Conservation (phyloP, 129 eudicot species). For the Flaveria robusta region DNA sequence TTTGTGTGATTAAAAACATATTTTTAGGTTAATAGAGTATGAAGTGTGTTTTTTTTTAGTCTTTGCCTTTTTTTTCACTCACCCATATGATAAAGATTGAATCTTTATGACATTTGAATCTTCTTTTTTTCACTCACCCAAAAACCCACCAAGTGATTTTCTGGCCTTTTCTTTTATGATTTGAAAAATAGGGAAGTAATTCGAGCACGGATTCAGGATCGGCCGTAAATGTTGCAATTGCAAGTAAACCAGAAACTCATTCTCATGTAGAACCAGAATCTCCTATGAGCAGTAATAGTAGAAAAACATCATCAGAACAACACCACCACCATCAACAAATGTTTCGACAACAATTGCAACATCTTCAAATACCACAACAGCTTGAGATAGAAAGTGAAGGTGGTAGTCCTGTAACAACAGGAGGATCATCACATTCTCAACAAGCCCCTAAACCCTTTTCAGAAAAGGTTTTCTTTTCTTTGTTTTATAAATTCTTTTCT, state of each 20-base stretch:
- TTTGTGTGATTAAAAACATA: neutral
- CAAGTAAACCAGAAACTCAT: constrained; percentile 44
- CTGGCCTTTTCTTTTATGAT: constrained; percentile 35
- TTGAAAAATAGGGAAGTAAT: constrained; percentile 55
- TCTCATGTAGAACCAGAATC: constrained; percentile 63
- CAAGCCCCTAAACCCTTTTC: constrained; percentile 51
- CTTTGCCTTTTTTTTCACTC: too few species aligned
- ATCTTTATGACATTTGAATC: constrained; percentile 1
- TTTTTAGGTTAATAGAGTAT: too few species aligned
- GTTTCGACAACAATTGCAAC: constrained; percentile 47
- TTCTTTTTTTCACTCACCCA: too few species aligned
- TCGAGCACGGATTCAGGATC: constrained; percentile 82
- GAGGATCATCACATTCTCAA: constrained; percentile 62
- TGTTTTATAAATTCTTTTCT: neutral
- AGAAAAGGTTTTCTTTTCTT: constrained; percentile 58
- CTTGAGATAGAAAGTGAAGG: constrained; percentile 70
- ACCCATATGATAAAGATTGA: too few species aligned
- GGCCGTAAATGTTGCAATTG: constrained; percentile 52
- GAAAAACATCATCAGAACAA: constrained; percentile 47
- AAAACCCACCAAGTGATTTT: constrained; percentile 6
- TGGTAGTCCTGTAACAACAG: constrained; percentile 54
- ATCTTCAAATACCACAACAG: constrained; percentile 48
- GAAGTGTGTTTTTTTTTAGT: too few species aligned
- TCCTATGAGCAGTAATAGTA: constrained; percentile 56
- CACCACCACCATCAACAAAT: constrained; percentile 42